A percentile compares a stretch with the other conserved stretches of the same genome.
These are phyloP conservation scores for Acorus gramineus DNA, from an alignment of 106 monocot genomes.

Conservation along the genomic window DNA sequence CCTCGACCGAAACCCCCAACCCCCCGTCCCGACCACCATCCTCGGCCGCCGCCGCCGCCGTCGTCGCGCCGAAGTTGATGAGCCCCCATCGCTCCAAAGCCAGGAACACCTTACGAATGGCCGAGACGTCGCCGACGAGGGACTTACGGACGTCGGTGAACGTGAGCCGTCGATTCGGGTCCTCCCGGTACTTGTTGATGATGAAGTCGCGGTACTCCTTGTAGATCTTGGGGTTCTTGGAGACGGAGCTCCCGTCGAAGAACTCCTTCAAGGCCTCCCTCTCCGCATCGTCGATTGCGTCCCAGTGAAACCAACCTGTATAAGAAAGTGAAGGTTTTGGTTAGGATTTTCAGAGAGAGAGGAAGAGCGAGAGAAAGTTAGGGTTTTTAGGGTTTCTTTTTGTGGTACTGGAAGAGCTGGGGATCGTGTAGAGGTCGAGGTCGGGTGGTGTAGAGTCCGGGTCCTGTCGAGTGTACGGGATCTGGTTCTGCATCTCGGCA, in stretches of 20 bases:
- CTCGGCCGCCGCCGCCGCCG: background rate
- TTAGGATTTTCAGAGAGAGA: conserved; percentile 10
- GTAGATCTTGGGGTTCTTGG: conserved; percentile 75
- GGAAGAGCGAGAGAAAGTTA: background rate
- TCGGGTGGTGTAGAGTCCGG: background rate
- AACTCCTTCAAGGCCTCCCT: conserved; percentile 57
- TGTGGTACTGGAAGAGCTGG: conserved; percentile 47
- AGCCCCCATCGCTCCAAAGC: conserved; percentile 66
- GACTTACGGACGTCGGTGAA: conserved; percentile 77
- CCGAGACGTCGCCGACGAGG: conserved; percentile 59
- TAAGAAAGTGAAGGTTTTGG: background rate
- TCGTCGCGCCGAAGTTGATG: conserved; percentile 50
- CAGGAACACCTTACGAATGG: conserved; percentile 50
- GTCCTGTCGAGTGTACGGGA: too few species aligned
- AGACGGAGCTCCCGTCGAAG: conserved; percentile 53
- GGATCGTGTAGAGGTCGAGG: conserved; percentile 82
- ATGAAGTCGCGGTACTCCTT: conserved; percentile 97
- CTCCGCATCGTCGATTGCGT: conserved; percentile 82
- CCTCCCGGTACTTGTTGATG: conserved; percentile 82
- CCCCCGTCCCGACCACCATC: conserved; percentile 12
- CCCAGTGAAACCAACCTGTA: conserved; percentile 90
- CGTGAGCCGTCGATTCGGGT: conserved; percentile 42
- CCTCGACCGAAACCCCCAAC: conserved; percentile 21
- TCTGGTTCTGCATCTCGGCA: too few species aligned
- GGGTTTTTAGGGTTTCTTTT: too few species aligned